Evolutionary conservation across 2,329 filamentous ascomycete genomes (phyloP), one percentile per base, ranked within the genome.

Genomic region (Sclerotinia borealis): DNA sequence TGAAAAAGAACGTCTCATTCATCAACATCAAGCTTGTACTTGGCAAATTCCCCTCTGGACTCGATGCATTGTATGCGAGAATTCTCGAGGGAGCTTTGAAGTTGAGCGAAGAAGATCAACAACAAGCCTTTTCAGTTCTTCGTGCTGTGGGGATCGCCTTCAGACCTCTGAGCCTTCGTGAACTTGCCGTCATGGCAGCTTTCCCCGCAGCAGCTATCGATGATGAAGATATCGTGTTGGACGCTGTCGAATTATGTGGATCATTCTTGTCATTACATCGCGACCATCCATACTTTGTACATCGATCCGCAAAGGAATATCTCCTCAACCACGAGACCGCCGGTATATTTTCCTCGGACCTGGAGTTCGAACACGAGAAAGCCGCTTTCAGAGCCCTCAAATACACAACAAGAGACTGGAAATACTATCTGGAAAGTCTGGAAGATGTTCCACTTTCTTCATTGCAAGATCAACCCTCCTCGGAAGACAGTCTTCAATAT

Each of bases 351-450:
- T 63, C 61, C 19, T 63, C 61, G 3, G 61, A 63, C 39, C 37
- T 63, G 9, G 54, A 59, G n/a, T 59, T 59, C 2, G 61, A 63
- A n/a, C 61, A 63, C 17, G 61, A 63, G 45, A 59, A 59, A 11
- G 52, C 54, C 17, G 61, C 61, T 43, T 37, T 59, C 39, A 63
- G 61, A 59, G 52, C 52, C 39, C 47, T 59, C 25, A 59, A 34
- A 50, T 63, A 63, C 11, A 63, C 54, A 27, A 59, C 52, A 15
- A 59, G 54, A 41, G 52, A 59, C 17, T 63, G 54, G 61, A 63
- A 63, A 50, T 59, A 59, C 17, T 63, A 63, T 7, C 52, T 59
- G n/a, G 61, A 63, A 34, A 59, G 54, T 63, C 56, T 63, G 29
- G 54, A 63, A 1, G 61, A 63, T 50, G 25, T 59, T 36, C 61